These are phyloP conservation scores for Isochrysis galbana DNA, from an alignment of 78 protist genomes.

Conservation along the genomic window DNA sequence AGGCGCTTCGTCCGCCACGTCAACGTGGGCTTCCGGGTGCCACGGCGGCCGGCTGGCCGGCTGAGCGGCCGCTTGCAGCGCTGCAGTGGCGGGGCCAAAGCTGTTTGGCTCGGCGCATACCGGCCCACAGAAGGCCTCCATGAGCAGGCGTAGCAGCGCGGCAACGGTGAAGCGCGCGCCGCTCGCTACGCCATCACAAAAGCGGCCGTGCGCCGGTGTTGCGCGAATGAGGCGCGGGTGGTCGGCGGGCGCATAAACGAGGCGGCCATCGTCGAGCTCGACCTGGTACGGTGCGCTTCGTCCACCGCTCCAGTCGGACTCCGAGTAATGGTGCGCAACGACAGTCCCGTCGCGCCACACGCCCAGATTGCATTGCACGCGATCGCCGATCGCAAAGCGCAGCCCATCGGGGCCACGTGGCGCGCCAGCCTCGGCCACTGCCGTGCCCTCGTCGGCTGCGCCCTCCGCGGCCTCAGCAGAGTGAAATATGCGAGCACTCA, in stretches of 20 bases:
- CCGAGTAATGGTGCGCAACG: neutral
- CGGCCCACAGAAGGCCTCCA: too few relatives aligned
- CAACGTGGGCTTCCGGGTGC: too few relatives aligned
- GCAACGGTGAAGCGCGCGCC: too few relatives aligned
- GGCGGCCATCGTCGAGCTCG: neutral
- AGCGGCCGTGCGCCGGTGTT: neutral
- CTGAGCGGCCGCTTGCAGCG: too few relatives aligned
- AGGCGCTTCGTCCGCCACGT: too few relatives aligned
- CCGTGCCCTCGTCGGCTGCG: neutral
- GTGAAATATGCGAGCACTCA: neutral
- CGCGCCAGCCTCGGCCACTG: neutral
- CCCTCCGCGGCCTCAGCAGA: neutral
- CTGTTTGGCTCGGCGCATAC: too few relatives aligned
- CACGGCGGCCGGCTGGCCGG: too few relatives aligned
- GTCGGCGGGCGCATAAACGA: neutral
- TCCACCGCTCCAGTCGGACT: neutral
- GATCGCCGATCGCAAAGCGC: neutral
- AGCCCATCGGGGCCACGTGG: neutral
- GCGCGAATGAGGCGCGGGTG: neutral
- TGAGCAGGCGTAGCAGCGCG: too few relatives aligned
- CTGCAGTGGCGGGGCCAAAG: too few relatives aligned
- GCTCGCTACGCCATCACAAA: too few relatives aligned
- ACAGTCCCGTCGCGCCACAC: neutral
- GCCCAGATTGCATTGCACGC: neutral
- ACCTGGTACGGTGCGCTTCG: neutral